Base-by-base conservation (phyloP, 306 rosid genomes). In the Cotoneaster glaucophyllus region DNA sequence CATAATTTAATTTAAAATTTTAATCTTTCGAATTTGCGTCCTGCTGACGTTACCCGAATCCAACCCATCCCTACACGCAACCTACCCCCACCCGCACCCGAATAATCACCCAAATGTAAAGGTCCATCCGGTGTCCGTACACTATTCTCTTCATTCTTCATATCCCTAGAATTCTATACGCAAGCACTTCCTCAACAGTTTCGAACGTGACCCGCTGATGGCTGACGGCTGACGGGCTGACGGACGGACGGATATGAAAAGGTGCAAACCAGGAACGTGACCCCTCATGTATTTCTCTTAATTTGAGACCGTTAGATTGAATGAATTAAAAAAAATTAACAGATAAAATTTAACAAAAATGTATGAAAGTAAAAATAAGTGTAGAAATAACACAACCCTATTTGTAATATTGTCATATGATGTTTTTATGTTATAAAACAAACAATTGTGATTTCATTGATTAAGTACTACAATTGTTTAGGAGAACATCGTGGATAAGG, bases 1-100 rank as follows among this genome's bases (percentile, higher is more conserved):
- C 0, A 34, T 34, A 34, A 34, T 34, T 34, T 34, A 34, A 34
- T 34, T 34, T 32, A 32, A 5, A 32, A 32, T 5, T 32, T 32
- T 5, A 32, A 5, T 32, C 0, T 34, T 34, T 34, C 0, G 6
- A 34, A 34, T 34, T 34, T 79, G 86, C 84, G 86, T 78, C 31
- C 34, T 53, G 12, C 83, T 77, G 61, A 82, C 88, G 85, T 85
- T 86, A 84, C 72, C 66, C 21, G 5, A 48, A 25, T 39, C 83
- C 81, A 74, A 71, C 57, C 34, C 58, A 11, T 45, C 59, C 64
- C 31, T 4, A 43, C 71, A 72, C 82, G 79, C 81, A 22, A 61
- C 66, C 66, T 11, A 5, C 5, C 64, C 8, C 56, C 28, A 48
- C 53, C 53, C 11, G n/a, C 7, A 54, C 17, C 17, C 45, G 44